Conservation (phyloP, 2,329 filamentous ascomycete genomes). For the Teratosphaeriaceae sp. region DNA sequence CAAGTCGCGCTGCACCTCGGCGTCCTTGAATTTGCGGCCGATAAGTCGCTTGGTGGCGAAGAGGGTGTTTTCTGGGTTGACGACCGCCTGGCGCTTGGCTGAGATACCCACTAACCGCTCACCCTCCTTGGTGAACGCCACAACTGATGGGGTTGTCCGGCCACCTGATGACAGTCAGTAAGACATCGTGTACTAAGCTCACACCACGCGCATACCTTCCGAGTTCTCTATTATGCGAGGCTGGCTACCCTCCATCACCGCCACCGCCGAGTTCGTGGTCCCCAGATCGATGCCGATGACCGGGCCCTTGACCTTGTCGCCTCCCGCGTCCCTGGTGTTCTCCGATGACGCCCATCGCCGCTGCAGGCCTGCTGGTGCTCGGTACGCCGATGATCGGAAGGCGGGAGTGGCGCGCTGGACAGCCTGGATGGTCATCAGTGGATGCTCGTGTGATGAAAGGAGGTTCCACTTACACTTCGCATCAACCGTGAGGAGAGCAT, state of each 20-base stretch:
- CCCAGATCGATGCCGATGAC: constrained; percentile 99
- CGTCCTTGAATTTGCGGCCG: constrained; percentile 90
- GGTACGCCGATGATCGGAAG: constrained; percentile 35
- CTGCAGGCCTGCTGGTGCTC: constrained; percentile 68
- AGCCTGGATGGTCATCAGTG: constrained; percentile 21
- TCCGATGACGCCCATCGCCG: constrained; percentile 54
- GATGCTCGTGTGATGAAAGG: constrained; percentile 23
- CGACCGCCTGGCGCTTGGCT: constrained; percentile 95
- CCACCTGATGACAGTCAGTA: constrained; percentile 51
- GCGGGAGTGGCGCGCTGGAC: constrained; percentile 30
- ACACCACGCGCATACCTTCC: constrained; percentile 57
- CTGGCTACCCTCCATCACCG: constrained; percentile 93
- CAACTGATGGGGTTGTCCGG: constrained; percentile 86
- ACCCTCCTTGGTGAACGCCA: constrained; percentile 90
- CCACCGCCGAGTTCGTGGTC: constrained; percentile 96
- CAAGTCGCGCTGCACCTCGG: constrained; percentile 92
- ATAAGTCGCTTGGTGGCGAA: constrained; percentile 99
- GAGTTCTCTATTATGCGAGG: constrained; percentile 97
- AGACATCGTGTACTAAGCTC: too few relatives aligned
- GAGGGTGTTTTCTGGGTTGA: constrained; percentile 97
- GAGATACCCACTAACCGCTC: constrained; percentile 96
- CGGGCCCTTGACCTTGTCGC: constrained; percentile 80
- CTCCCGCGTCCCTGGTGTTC: constrained; percentile 43
- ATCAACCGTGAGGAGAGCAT: constrained; percentile 31
- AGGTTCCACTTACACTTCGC: constrained; percentile 27